phyloP scores from a whole-genome alignment of 1,284 basidiomycete genomes.

The Puccinia polysora region DNA sequence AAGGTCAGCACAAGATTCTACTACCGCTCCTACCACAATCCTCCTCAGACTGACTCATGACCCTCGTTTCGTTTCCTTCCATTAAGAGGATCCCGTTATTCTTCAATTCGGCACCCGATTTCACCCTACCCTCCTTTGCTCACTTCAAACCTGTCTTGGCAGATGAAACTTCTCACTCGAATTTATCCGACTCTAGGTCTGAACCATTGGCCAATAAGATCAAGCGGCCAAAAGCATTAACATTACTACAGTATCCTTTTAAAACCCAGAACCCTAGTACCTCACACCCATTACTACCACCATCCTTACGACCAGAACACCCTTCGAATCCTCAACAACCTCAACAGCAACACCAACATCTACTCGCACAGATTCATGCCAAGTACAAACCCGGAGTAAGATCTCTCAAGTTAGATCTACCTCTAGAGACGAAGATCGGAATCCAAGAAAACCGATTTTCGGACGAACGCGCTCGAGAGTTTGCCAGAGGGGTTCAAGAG shows the following conservation, averaged over 20 bases:
- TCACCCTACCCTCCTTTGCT: constrained; percentile 35
- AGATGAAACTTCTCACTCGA: constrained; percentile 6
- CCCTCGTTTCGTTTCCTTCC: no score
- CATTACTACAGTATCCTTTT: constrained; percentile 51
- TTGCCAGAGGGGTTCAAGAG: constrained; percentile 47
- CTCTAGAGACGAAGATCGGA: constrained; percentile 47
- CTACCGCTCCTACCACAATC: no score
- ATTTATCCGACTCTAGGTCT: neutral
- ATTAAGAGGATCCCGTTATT: constrained; percentile 42
- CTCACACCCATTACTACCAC: constrained; percentile 49
- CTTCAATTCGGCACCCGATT: constrained; percentile 39
- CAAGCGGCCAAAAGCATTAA: constrained; percentile 43
- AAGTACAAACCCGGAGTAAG: constrained; percentile 49
- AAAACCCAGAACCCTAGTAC: constrained; percentile 47
- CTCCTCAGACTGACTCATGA: no score
- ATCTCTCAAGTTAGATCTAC: constrained; percentile 49
- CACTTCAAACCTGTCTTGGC: constrained; percentile 39
- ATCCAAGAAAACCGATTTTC: constrained; percentile 48
- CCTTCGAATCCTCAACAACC: constrained; percentile 34
- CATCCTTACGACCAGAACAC: constrained; percentile 47
- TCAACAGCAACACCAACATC: neutral
- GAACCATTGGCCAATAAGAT: constrained; percentile 11
- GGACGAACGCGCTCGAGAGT: constrained; percentile 47
- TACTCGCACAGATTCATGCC: constrained; percentile 44
- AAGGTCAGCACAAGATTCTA: no score